phyloP scores from a whole-genome alignment of 2,329 filamentous ascomycete genomes.

The Hansfordia pulvinata region DNA sequence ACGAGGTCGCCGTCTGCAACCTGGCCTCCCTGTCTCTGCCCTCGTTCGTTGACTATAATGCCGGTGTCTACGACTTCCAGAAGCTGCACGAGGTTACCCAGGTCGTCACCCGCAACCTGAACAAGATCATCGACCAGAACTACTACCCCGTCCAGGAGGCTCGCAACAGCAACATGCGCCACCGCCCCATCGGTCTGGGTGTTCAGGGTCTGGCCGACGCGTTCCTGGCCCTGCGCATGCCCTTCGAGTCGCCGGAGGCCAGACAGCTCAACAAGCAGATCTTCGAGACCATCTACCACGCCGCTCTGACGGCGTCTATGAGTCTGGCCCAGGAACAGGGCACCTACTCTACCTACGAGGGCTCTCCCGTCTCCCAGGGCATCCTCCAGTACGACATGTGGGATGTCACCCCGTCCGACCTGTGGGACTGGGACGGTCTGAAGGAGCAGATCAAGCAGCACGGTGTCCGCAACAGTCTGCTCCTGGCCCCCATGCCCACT shows the following conservation, averaged over 20 bases:
- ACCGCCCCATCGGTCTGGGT: constrained; percentile 90
- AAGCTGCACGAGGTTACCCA: constrained; percentile 92
- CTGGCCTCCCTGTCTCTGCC: constrained; percentile 88
- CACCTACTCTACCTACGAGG: constrained; percentile 79
- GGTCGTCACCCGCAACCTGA: constrained; percentile 87
- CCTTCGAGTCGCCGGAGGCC: constrained; percentile 92
- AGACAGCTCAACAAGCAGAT: constrained; percentile 94
- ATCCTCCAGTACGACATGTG: constrained; percentile 99
- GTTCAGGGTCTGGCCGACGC: constrained; percentile 96
- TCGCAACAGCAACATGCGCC: constrained; percentile 90
- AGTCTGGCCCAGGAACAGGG: constrained; percentile 75
- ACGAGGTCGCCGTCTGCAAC: constrained; percentile 98
- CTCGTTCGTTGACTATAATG: constrained; percentile 75
- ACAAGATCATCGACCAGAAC: constrained; percentile 97
- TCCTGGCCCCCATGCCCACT: constrained; percentile 95
- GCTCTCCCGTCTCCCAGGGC: constrained; percentile 86
- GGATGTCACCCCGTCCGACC: constrained; percentile 81
- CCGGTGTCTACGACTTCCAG: constrained; percentile 83
- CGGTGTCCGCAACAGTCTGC: constrained; percentile 87
- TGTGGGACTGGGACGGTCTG: constrained; percentile 90
- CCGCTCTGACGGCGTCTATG: constrained; percentile 76
- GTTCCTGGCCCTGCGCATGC: constrained; percentile 91
- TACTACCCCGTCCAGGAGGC: constrained; percentile 96
- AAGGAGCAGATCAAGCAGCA: constrained; percentile 87
- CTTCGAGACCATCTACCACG: constrained; percentile 99